A percentile compares a stretch with the other conserved stretches of the same genome.
Evolutionary conservation across 257 asterid species (phyloP).

Genomic region (Petrea volubilis): DNA sequence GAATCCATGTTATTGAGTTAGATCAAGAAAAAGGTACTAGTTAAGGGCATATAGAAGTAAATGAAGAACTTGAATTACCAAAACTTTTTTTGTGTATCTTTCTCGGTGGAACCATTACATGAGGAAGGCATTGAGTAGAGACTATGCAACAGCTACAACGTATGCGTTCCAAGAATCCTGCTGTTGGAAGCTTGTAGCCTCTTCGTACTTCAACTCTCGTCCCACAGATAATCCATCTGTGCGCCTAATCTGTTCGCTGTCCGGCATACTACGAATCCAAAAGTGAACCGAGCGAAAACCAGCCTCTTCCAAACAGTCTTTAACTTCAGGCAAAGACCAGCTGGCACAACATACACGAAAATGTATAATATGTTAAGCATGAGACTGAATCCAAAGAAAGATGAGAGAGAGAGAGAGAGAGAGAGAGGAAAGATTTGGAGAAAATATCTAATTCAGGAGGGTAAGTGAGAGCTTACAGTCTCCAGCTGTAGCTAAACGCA

Average conservation of each 20-base stretch:
- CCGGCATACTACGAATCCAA: slow-evolving; percentile 92
- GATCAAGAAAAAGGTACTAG: slow-evolving; percentile 9
- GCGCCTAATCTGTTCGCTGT: slow-evolving; percentile 63
- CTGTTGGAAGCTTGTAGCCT: slow-evolving; percentile 76
- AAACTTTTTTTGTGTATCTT: neutral
- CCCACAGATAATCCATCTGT: slow-evolving; percentile 69
- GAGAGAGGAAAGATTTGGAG: neutral
- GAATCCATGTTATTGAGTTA: neutral
- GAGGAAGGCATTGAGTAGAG: neutral
- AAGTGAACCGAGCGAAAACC: slow-evolving; percentile 80
- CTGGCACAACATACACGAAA: slow-evolving; percentile 36
- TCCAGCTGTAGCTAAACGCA: slow-evolving; percentile 98
- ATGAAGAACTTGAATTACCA: slow-evolving; percentile 1
- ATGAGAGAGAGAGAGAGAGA: neutral
- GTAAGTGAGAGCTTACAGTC: slow-evolving; percentile 74
- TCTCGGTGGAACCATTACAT: too few relatives aligned
- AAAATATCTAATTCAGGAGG: neutral
- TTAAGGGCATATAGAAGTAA: neutral
- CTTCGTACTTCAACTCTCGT: slow-evolving; percentile 80
- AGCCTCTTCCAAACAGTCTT: slow-evolving; percentile 91
- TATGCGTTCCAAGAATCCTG: slow-evolving; percentile 99
- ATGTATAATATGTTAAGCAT: neutral
- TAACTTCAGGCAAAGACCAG: slow-evolving; percentile 95
- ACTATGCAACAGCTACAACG: slow-evolving; percentile 73
- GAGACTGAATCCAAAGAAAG: neutral